A percentile compares a stretch with the other conserved stretches of the same genome.
These are phyloP conservation scores for Notholithocarpus densiflorus DNA, from an alignment of 306 rosid genomes.

Conservation along the genomic window DNA sequence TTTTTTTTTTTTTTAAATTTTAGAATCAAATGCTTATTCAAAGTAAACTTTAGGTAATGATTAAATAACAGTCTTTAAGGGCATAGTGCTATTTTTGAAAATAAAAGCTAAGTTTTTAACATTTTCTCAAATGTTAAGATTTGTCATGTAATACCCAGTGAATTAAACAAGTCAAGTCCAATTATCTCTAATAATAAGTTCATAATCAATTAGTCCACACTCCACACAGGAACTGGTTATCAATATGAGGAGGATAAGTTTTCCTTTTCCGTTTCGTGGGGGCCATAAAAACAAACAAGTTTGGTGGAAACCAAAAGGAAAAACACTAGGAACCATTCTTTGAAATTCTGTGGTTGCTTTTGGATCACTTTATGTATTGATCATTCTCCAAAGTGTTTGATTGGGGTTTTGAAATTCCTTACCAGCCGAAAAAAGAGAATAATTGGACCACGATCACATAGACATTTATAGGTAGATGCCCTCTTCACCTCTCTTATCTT, in stretches of 20 bases:
- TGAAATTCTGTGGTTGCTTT: constrained; percentile 37
- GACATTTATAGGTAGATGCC: background rate
- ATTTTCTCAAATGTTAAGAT: no score
- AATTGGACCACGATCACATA: constrained; percentile 29
- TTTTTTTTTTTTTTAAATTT: no score
- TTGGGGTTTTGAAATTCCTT: constrained; percentile 21
- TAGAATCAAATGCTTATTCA: no score
- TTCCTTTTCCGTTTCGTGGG: background rate
- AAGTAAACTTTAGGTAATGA: no score
- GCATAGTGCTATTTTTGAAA: no score
- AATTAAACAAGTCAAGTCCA: background rate
- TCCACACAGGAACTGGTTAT: background rate
- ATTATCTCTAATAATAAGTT: background rate
- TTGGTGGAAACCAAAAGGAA: constrained; percentile 19
- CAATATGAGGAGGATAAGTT: background rate
- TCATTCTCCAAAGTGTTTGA: constrained; percentile 27
- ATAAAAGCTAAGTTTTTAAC: no score
- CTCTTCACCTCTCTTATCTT: background rate
- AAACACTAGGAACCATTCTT: constrained; percentile 4
- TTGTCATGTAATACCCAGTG: no score
- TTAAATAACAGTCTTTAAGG: no score
- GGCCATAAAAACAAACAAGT: constrained; percentile 3
- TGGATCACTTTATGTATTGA: constrained; percentile 27
- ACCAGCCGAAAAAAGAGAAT: background rate
- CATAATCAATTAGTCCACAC: background rate